Conservation (phyloP, 495 filamentous ascomycete genomes). For the Neurospora sp. region DNA sequence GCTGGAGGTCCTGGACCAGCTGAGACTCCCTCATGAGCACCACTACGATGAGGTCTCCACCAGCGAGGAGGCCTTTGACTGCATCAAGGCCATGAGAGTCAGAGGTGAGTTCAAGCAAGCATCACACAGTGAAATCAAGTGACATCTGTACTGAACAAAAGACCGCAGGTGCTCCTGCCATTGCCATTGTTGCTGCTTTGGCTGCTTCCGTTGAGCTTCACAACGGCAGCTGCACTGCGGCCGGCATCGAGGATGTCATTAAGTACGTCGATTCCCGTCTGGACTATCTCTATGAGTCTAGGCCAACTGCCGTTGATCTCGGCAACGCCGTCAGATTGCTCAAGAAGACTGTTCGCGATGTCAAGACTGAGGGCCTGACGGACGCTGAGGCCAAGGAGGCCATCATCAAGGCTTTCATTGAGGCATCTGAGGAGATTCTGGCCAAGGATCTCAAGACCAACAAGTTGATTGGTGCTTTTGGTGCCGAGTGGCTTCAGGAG, state of each 20-base stretch:
- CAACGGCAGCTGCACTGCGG: conserved; percentile 33
- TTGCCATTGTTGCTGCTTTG: conserved; percentile 91
- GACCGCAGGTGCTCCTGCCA: conserved; percentile 73
- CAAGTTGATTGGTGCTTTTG: conserved; percentile 67
- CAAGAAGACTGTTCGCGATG: conserved; percentile 42
- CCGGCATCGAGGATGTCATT: conserved; percentile 46
- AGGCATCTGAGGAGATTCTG: conserved; percentile 75
- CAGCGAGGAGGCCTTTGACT: conserved; percentile 76
- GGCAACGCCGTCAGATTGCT: conserved; percentile 79
- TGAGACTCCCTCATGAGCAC: conserved; percentile 77
- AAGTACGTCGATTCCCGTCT: conserved; percentile 61
- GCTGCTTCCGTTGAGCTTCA: conserved; percentile 68
- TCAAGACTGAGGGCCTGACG: conserved; percentile 21
- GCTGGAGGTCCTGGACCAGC: conserved; percentile 80
- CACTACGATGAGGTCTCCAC: conserved; percentile 65
- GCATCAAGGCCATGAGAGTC: conserved; percentile 89
- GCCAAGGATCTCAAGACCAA: conserved; percentile 82
- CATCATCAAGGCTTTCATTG: conserved; percentile 57
- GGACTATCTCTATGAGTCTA: conserved; percentile 71
- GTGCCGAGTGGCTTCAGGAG: conserved; percentile 67
- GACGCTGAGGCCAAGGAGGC: conserved; percentile 24
- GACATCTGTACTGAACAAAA: background rate
- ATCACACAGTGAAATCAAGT: background rate
- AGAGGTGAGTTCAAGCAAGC: conserved; percentile 8
- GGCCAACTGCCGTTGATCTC: conserved; percentile 91